phyloP scores from a whole-genome alignment of 1,284 basidiomycete genomes.

The Uromyces viciae-fabae region DNA sequence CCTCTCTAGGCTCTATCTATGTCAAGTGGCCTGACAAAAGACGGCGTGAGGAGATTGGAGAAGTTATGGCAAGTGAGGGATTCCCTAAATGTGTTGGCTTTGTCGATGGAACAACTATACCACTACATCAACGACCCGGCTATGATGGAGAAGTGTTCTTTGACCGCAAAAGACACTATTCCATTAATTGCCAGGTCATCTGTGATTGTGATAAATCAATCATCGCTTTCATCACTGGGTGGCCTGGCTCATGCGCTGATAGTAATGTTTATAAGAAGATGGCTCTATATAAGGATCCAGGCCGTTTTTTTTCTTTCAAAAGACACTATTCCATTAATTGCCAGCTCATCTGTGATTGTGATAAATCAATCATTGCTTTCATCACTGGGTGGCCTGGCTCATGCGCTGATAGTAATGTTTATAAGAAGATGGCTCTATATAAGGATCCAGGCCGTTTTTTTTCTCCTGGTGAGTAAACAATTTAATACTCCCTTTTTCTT shows the following conservation, averaged over 20 bases:
- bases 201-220: slow-evolving; percentile 12
- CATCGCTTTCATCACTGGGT: background rate
- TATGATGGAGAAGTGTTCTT: slow-evolving; percentile 3
- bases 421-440: background rate
- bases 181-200: slow-evolving; percentile 6
- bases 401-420: background rate
- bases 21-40: background rate
- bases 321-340: slow-evolving; percentile 2
- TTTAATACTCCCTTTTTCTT: too few species aligned
- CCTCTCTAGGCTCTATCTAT: background rate
- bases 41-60: background rate
- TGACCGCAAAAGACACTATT: background rate
- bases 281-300: too few species aligned
- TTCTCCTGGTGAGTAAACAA: too few species aligned
- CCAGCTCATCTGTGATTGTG: slow-evolving; percentile 18
- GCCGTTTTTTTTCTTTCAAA: too few species aligned
- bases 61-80: slow-evolving; percentile 1
- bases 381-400: slow-evolving; percentile 18
- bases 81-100: slow-evolving; percentile 9
- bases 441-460: too few species aligned
- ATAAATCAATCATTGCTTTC: background rate
- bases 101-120: slow-evolving; percentile 23
- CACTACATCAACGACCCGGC: background rate
- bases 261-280: background rate
- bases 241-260: slow-evolving; percentile 1